Percentiles rank a stretch among this genome's conserved stretches.
phyloP scores from a whole-genome alignment of 257 asterid genomes.

The Asclepias syriaca region DNA sequence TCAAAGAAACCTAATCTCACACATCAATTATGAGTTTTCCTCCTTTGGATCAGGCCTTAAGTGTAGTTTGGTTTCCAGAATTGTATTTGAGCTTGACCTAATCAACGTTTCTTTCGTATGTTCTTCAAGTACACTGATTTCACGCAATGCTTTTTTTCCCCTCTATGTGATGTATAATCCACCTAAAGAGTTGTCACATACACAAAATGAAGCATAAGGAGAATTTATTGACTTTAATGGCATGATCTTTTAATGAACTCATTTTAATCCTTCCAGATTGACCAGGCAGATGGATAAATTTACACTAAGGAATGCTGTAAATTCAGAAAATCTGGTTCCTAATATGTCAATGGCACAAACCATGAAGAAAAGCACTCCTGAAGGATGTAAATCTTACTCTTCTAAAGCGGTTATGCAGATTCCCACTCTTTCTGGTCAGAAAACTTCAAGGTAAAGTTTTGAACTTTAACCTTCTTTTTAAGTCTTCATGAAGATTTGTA shows the following conservation, averaged over 20 bases:
- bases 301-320: conserved; percentile 29
- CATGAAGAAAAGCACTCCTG: conserved; percentile 24
- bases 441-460: conserved; percentile 41
- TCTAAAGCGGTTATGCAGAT: conserved; percentile 30
- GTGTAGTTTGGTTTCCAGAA: background rate
- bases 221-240: conserved; percentile 15
- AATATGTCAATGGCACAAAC: conserved; percentile 24
- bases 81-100: background rate
- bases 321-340: conserved; percentile 22
- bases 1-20: background rate
- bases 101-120: background rate
- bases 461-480: conserved; percentile 1
- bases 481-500: conserved; percentile 15
- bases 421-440: conserved; percentile 33
- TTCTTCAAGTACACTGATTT: background rate
- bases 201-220: background rate
- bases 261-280: conserved; percentile 31
- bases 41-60: background rate
- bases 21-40: background rate
- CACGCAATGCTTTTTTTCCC: background rate
- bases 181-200: background rate
- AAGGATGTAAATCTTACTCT: conserved; percentile 29
- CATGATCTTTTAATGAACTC: conserved; percentile 32
- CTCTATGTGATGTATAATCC: background rate
- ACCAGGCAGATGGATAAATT: conserved; percentile 32